Conservation (phyloP, 768 basidiomycete species). For the Coprinopsis sp. region DNA sequence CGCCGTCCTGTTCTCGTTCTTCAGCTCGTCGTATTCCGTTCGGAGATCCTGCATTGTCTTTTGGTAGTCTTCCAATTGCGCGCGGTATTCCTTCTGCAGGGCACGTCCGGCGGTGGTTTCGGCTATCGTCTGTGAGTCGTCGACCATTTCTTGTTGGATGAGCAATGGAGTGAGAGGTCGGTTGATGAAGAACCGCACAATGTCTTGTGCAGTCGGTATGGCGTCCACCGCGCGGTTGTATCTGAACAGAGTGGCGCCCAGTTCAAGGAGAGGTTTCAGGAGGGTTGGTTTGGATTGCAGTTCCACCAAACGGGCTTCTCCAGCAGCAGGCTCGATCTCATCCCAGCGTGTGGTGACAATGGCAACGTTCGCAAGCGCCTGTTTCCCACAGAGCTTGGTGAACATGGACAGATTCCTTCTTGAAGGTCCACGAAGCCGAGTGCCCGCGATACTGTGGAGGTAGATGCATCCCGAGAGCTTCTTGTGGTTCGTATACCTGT, state of each 20-base stretch:
- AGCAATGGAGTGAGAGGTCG: background rate
- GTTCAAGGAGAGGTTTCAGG: conserved; percentile 6
- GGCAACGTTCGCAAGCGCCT: conserved; percentile 7
- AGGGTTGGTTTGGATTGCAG: conserved; percentile 5
- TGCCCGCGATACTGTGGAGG: conserved; percentile 12
- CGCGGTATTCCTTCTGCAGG: conserved; percentile 10
- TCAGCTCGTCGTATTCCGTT: conserved; percentile 4
- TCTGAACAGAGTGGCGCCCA: conserved; percentile 6
- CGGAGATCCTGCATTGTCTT: conserved; percentile 8
- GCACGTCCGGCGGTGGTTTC: conserved; percentile 12
- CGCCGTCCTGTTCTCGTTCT: conserved; percentile 3
- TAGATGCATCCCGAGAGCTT: conserved; percentile 8
- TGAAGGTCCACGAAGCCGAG: conserved; percentile 2
- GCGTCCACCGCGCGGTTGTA: conserved; percentile 3
- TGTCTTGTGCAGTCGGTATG: conserved; percentile 6
- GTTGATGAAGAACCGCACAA: conserved; percentile 8
- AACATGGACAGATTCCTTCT: conserved; percentile 10
- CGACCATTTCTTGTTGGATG: conserved; percentile 15
- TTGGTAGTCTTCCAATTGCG: conserved; percentile 7
- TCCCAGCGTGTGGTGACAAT: conserved; percentile 12
- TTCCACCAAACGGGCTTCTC: conserved; percentile 4
- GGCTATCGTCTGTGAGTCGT: conserved; percentile 6
- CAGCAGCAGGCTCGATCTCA: conserved; percentile 5
- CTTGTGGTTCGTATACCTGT: conserved; percentile 9
- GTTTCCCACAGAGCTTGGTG: conserved; percentile 8